phyloP scores from a whole-genome alignment of 495 filamentous ascomycete genomes.

The Lasiosphaeria hispida region DNA sequence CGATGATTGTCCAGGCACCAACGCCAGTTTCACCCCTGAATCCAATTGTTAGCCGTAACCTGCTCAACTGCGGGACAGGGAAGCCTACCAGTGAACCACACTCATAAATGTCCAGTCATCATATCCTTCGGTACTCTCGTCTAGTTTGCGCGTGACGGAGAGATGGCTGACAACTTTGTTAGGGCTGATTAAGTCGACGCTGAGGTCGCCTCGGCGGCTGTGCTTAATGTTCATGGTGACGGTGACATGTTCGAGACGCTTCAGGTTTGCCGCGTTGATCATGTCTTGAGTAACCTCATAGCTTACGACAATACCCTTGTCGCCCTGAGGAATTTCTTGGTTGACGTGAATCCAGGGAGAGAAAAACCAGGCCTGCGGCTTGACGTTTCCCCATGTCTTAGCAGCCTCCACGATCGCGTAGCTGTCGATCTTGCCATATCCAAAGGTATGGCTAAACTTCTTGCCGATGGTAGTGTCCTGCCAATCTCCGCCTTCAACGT shows the following conservation, averaged over 20 bases:
- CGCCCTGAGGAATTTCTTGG: slow-evolving; percentile 81
- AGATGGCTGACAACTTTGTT: slow-evolving; percentile 79
- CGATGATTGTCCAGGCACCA: slow-evolving; percentile 85
- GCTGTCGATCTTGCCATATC: slow-evolving; percentile 90
- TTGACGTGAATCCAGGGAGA: slow-evolving; percentile 92
- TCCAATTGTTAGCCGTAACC: slow-evolving; percentile 19
- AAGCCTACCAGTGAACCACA: slow-evolving; percentile 85
- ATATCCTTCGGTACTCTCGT: slow-evolving; percentile 69
- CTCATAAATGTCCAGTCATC: slow-evolving; percentile 98
- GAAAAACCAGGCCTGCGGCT: slow-evolving; percentile 95
- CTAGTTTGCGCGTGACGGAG: slow-evolving; percentile 65
- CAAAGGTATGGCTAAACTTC: slow-evolving; percentile 89
- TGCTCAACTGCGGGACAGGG: not conserved
- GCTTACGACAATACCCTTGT: slow-evolving; percentile 69
- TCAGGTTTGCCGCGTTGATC: slow-evolving; percentile 78
- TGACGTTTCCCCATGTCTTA: slow-evolving; percentile 80
- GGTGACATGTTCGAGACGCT: slow-evolving; percentile 86
- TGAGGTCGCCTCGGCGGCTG: slow-evolving; percentile 81
- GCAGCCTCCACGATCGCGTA: slow-evolving; percentile 83
- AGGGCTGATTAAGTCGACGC: slow-evolving; percentile 87
- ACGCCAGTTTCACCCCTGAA: slow-evolving; percentile 81
- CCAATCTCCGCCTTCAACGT: slow-evolving; percentile 71
- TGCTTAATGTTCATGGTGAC: slow-evolving; percentile 96
- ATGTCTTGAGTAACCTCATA: slow-evolving; percentile 76
- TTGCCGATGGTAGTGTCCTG: slow-evolving; percentile 74